A percentile compares a stretch with the other conserved stretches of the same genome.
Conservation (phyloP, 2,329 filamentous ascomycete species). For the Aspergillus sp. region DNA sequence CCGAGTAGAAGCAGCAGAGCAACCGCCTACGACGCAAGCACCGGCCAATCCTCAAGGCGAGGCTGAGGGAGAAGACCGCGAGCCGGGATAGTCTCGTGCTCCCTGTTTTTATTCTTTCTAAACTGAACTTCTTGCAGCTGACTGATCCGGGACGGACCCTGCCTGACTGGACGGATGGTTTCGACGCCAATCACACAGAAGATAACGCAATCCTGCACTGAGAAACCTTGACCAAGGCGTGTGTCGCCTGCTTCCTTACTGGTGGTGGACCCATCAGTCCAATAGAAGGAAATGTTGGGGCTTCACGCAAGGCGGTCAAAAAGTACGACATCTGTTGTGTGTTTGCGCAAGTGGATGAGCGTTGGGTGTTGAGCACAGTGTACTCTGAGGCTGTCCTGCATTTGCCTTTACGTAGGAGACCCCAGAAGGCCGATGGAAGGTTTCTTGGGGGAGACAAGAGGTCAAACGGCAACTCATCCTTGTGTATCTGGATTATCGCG, state of each 20-base stretch:
- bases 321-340: background rate
- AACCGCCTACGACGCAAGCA: conserved; percentile 1
- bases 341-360: no score
- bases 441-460: no score
- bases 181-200: background rate
- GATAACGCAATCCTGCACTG: background rate
- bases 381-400: no score
- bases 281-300: background rate
- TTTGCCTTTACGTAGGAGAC: background rate
- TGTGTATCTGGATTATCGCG: no score
- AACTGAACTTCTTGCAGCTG: background rate
- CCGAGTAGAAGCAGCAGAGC: conserved; percentile 3
- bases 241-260: conserved; percentile 2
- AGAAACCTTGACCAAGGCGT: background rate
- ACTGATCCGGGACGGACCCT: background rate
- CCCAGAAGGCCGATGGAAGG: background rate
- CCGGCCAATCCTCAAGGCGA: conserved; percentile 9
- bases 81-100: background rate
- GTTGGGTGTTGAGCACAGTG: background rate
- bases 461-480: no score
- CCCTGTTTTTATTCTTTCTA: background rate
- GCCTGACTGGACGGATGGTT: background rate
- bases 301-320: background rate
- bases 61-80: conserved; percentile 8
- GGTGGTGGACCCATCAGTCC: background rate